A percentile compares a stretch with the other conserved stretches of the same genome.
Conservation (phyloP, 148 eudicot genomes). For the Drosera capensis region DNA sequence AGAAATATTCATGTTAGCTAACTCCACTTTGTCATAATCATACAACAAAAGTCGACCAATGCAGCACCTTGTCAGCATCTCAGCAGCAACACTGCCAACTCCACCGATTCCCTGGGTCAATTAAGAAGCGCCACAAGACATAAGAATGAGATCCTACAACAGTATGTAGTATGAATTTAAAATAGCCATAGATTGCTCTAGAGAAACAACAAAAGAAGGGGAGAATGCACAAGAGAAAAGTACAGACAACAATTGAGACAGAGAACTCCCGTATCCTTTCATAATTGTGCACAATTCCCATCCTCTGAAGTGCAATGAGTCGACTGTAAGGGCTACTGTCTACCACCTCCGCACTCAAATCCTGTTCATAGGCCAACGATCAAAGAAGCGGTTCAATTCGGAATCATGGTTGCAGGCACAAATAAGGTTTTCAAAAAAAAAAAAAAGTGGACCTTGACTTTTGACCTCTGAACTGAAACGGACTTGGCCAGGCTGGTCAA, state of each 20-base stretch:
- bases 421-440: background rate
- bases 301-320: slow-evolving; percentile 95
- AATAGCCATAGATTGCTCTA: too few species aligned
- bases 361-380: slow-evolving; percentile 28
- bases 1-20: slow-evolving; percentile 98
- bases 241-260: slow-evolving; percentile 82
- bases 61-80: slow-evolving; percentile 98
- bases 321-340: slow-evolving; percentile 98
- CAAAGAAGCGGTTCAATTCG: slow-evolving; percentile 3
- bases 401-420: background rate
- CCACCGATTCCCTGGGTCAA: slow-evolving; percentile 83
- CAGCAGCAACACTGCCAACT: slow-evolving; percentile 99
- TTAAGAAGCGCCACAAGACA: too few species aligned
- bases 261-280: slow-evolving; percentile 94
- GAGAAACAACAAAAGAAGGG: background rate
- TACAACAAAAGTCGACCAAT: slow-evolving; percentile 89
- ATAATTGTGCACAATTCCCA: slow-evolving; percentile 92
- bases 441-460: slow-evolving; percentile 50
- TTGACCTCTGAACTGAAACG: slow-evolving; percentile 42
- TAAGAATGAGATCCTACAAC: slow-evolving; percentile 1
- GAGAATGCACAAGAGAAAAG: slow-evolving; percentile 9
- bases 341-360: slow-evolving; percentile 92
- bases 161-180: too few species aligned
- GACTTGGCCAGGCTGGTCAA: slow-evolving; percentile 40
- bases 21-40: slow-evolving; percentile 97